Evolutionary conservation across 352 stramenopile species (phyloP), one percentile per base, ranked within the genome.

Genomic region (Phytophthora sp.): DNA sequence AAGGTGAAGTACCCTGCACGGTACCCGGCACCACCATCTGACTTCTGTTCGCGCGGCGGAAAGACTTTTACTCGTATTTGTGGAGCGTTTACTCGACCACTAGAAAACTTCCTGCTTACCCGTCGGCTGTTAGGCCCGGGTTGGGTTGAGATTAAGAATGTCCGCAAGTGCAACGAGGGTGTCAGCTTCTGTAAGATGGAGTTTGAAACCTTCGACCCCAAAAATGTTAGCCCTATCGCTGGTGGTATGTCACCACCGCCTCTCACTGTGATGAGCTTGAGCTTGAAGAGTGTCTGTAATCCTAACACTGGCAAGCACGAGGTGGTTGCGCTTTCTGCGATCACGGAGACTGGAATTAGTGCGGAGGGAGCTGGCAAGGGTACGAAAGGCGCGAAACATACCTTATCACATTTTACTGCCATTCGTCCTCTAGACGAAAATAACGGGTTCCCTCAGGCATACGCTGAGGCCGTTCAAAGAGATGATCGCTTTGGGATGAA

Each of bases 101-200:
- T 99, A 5, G 98, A 99, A 76, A 98, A 96, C 18, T 99, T 99
- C 68, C 70, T 99, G 17, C 69, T 99, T 34, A 98, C 98, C 56
- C 92, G 97, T 45, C 96, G 97, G 56, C 76, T 99, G 20, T 98
- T 99, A 73, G 98, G 98, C 20, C 98, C 98, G 4, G 94, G 96
- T 23, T 99, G 98, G 98, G 77, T 99, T 44, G 90, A 97, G 45
- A 95, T 99, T 59, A 90, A 92, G 48, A 82, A 92, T 49, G 89
- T 97, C n/a, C 61, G 79, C 37, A 77, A 85, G 28, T 82, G 80
- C 15, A 82, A 63, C 17, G 81, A 91, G 17, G 84, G 66, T 53
- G 77, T 85, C 28, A 94, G 85, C 41, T 99, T 97, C 71, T 99
- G 97, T 72, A 95, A 96, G 59, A 73, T 97, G 46, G 97, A 99